Base-by-base conservation (phyloP, 176 grass and related monocot genomes). In the Phragmites australis region DNA sequence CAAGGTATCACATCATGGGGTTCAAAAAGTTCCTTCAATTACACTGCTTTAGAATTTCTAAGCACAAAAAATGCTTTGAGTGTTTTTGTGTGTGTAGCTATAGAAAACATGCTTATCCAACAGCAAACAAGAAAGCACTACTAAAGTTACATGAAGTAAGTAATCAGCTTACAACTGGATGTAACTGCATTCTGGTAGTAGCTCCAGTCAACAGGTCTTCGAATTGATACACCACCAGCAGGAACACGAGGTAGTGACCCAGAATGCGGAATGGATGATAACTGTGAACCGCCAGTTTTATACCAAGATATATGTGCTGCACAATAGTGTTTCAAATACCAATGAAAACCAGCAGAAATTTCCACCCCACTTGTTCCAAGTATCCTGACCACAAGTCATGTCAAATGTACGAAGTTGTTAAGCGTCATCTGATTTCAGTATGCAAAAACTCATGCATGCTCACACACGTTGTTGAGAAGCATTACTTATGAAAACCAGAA, bases 171-270 rank as follows among this genome's bases (percentile, higher is more conserved):
- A 93, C 91, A 93, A 65, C 91, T 93, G 74, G 85, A 93, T 76
- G 91, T 83, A 83, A 93, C 91, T 60, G 91, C 88, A 21, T 93
- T 93, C 78, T 93, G 91, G 79, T 93, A 93, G 88, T 93, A 93
- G 63, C 85, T 93, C 91, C 88, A 93, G 59, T 81, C 85, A 83
- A 90, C 46, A 19, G 88, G 79, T 83, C 91, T 93, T 88, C 37
- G 88, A 80, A 88, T 78, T 17, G 80, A 71, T 76, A 93, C 16
- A 30, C 88, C 91, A 73, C 55, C 77, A 76, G 70, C 39, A 47
- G 85, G 85, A 88, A 93, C 88, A 85, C 9, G 74, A 66, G 82
- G 91, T 80, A 93, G 69, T 77, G 85, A 79, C 10, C 88, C 88
- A 61, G 68, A 56, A 74, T 49, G 67, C 6, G 91, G 91, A 32